Conservation (phyloP, 257 asterid species). For the Ophiorrhiza pumila region DNA sequence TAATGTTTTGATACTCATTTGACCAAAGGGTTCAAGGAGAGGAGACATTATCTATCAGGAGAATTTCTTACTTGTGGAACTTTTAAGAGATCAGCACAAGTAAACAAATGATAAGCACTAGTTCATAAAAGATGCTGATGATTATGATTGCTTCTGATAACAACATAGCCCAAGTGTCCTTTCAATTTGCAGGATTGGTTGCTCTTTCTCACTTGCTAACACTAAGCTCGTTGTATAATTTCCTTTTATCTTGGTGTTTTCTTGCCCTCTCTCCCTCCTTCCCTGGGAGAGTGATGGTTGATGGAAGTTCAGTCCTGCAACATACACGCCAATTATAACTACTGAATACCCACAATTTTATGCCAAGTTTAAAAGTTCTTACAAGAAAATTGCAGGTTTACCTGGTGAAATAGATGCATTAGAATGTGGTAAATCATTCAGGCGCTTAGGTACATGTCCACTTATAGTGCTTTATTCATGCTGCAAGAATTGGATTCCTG, state of each 20-base stretch:
- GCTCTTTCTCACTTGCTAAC: not conserved
- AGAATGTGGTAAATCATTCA: not conserved
- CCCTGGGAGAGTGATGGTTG: not conserved
- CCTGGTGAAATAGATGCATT: not conserved
- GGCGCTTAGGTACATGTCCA: not conserved
- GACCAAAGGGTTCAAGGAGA: not conserved
- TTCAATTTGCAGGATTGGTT: not conserved
- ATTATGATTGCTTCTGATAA: not conserved
- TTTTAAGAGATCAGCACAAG: not conserved
- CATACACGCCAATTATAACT: not conserved
- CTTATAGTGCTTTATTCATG: not conserved
- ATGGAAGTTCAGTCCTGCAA: not conserved
- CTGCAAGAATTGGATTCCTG: constrained; percentile 18
- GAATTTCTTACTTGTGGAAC: not conserved
- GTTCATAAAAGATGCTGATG: not conserved
- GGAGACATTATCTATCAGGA: not conserved
- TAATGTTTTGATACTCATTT: not conserved
- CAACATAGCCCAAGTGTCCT: not conserved
- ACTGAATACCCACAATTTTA: not conserved
- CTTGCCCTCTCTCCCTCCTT: not conserved
- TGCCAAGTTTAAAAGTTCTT: not conserved
- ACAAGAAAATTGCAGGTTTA: not conserved
- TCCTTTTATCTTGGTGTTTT: not conserved
- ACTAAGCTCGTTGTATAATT: not conserved
- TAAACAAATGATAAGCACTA: not conserved